Evolutionary conservation across 1,284 basidiomycete species (phyloP), one percentile per base, ranked within the genome.

Genomic region (Leccinum huronense): DNA sequence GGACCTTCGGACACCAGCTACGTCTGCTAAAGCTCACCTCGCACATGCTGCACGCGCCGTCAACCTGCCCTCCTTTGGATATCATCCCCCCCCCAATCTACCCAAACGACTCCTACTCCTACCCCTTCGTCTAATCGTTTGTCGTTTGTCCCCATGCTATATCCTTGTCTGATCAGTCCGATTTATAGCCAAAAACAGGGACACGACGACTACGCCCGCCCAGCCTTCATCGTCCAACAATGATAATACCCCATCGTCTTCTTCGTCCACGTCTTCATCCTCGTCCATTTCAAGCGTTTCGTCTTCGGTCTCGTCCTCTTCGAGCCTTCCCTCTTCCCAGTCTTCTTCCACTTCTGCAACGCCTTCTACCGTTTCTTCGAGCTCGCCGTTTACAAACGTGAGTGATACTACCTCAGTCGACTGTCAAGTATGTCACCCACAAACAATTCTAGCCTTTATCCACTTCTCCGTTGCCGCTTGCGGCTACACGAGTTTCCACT

Each of bases 351-450:
- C 48, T 6, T 14, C 62, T 9, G 8, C 14, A 5, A 30, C 53
- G 6, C 38, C 72, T 1, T 59, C 74, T 8, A 1, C 45, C 10
- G 5, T 51, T 23, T 51, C 63, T 23, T 14, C 27, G n/a, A n/a
- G n/a, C n/a, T n/a, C n/a, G n/a, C n/a, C n/a, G 48, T 19, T 33
- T 1, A 16, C n/a, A 51, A 55, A 57, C n/a, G 72, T 72, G 57
- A 69, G 69, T 19, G 3, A 11, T n/a, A n/a, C n/a, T 48, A 51
- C 31, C 19, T 23, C 5, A 19, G 2, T 23, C 14, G 1, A 54
- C 13, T 57, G 16, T 33, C 8, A 2, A 48, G 23, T 7, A 27
- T 36, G 1, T 51, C 27, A 0, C 45, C 3, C 57, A 51, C 62
- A 10, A 65, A 36, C 42, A 10, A 31, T 4, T 62, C 16, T 16